Evolutionary conservation across 2,329 filamentous ascomycete species (phyloP), one percentile per base, ranked within the genome.

Genomic region (Fusarium acutatum): DNA sequence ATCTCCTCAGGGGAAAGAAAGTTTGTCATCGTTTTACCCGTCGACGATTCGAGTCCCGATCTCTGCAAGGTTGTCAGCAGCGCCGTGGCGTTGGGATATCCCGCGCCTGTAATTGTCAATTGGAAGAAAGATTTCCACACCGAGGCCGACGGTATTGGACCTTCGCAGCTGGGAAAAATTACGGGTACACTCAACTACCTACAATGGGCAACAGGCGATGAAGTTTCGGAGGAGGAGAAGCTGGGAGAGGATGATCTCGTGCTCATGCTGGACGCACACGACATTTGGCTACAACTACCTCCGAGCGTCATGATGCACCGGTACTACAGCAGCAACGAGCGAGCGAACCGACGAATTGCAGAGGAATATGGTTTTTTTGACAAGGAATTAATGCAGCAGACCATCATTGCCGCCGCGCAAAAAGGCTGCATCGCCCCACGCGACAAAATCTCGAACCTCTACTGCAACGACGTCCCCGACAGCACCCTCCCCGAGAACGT

Each of bases 221-320:
- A 66, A 17, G 68, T 50, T 7, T 32, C 74, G 2, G 61, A 67
- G 18, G 63, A 67, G 24, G 75, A 78, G 18, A 69, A 37, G 43
- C 60, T 78, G 3, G 67, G 60, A 12, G 74, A 79, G n/a, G 60
- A 80, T 22, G 79, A 80, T 30, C 38, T 80, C 20, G 67, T 79
- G 13, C 54, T 80, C 12, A 77, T 80, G 60, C 69, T 80, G 22
- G 79, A 80, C 44, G 79, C 78, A n/a, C 78, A 79, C 49, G 79
- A 80, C 40, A 66, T 80, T n/a, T 80, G 79, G 79, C 64, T 80
- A 18, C 79, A 80, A 54, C 64, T 80, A 2, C 79, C 79, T 3
- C 77, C 78, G 2, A 76, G 72, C n/a, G 75, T 80, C 6, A 71
- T 80, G 34, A 60, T 80, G 24, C 57, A 77, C 20, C 79, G 79